Evolutionary conservation across 2,329 filamentous ascomycete species (phyloP).

Genomic region (Aspergillus uvarum): DNA sequence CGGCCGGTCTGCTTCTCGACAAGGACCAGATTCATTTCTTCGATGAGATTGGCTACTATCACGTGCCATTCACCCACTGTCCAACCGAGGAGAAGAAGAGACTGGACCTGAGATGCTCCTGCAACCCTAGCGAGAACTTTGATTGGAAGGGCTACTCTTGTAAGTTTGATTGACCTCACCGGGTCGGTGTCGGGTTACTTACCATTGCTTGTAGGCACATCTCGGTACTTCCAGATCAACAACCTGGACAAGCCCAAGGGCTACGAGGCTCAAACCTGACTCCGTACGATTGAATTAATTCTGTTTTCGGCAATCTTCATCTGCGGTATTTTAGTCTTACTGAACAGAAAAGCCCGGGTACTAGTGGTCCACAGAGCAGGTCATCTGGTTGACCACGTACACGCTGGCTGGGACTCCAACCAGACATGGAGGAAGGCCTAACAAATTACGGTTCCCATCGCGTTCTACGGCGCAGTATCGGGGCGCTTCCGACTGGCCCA

Average conservation of each 20-base stretch:
- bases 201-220: conserved; percentile 62
- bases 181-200: neutral
- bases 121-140: conserved; percentile 95
- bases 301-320: conserved; percentile 14
- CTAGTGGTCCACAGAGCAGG: conserved; percentile 8
- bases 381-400: conserved; percentile 8
- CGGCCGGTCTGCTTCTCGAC: conserved; percentile 78
- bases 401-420: conserved; percentile 7
- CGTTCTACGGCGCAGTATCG: neutral
- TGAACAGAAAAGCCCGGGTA: conserved; percentile 11
- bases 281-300: conserved; percentile 26
- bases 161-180: conserved; percentile 51
- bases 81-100: conserved; percentile 84
- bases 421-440: neutral
- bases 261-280: conserved; percentile 68
- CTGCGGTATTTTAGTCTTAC: conserved; percentile 11
- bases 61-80: conserved; percentile 97
- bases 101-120: conserved; percentile 84
- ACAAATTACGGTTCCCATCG: neutral
- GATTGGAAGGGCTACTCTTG: conserved; percentile 99
- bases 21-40: conserved; percentile 98
- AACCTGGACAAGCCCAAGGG: conserved; percentile 78
- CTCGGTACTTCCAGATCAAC: conserved; percentile 81
- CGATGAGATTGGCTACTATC: conserved; percentile 97
- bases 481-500: neutral